Evolutionary conservation across 2,329 filamentous ascomycete species (phyloP), one percentile per base, ranked within the genome.

Genomic region (Nemania abortiva): DNA sequence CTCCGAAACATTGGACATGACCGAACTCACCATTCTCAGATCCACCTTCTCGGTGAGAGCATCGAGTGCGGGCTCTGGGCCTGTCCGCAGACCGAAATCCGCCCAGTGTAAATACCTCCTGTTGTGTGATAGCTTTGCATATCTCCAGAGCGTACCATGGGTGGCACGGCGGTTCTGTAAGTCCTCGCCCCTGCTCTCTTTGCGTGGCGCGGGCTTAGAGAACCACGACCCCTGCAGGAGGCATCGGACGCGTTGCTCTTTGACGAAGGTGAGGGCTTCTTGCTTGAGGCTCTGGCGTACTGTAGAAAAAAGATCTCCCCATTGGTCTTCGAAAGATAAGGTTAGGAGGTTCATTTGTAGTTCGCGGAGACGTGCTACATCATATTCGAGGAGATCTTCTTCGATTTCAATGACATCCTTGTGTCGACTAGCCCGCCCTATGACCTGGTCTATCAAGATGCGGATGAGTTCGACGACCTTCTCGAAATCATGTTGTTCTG

Each of bases 311-410:
- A 98, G 94, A 70, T 92, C 89, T 13, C 95, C 95, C 96, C 96
- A 99, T 57, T 92, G 92, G 78, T 97, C 93, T 79, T 98, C 95
- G 77, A 98, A 98, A 0, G 94, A 93, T 72, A 96, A 84, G 78
- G 97, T 93, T 4, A 98, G 84, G 11, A 98, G 86, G 74, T 97
- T 92, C 94, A 98, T 98, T 81, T 99, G 96, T 63, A 97, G 84
- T 77, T 94, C 90, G 60, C 96, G 89, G 63, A 98, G 84, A 47
- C 90, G 88, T 53, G 87, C 84, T 74, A 94, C 92, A 73, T 97
- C 94, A 77, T 94, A 95, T 74, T 95, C 92, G 6, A 89, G 86
- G 67, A 99, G 85, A 70, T 98, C 95, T 73, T 97, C 94, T 80
- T 98, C 95, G 0, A 97, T 89, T 74, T 97, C 94, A 55, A 91